Base-by-base conservation (phyloP, 208 protist species). In the Wallacemonas rigidus region DNA sequence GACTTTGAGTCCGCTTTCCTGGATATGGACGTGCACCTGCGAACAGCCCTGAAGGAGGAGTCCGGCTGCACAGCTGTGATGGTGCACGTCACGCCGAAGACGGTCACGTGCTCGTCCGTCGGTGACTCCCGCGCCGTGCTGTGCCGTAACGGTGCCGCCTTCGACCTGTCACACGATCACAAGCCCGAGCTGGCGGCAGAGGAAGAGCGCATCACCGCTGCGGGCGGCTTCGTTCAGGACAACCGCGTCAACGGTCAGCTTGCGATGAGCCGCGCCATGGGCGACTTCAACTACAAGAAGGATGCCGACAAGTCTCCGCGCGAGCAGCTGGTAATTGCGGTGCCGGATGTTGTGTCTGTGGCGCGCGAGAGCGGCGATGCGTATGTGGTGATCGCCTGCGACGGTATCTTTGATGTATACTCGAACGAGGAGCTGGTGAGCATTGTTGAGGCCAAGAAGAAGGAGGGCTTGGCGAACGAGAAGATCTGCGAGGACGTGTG, bases 231-330 rank as follows among this genome's bases (percentile, higher is more conserved):
- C 69, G 96, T 98, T 15, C 76, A 90, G 75, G 86, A 95, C 71
- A 95, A 96, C 74, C 92, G 97, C 62, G 96, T 98, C 14, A 97
- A 98, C 76, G 96, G 97, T 2, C 88, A 93, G 72, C 85, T 98
- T 39, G 97, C 95, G 48, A 95, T 98, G 81, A 96, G 89, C 60
- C 89, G 97, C 35, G 95, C 95, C 14, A 89, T 98, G 78, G 97
- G 97, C 36, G 97, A 98, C 79, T 97, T 97, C 67, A 63, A 64
- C 36, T 98, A 98, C 75, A 98, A 98, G 82, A 61, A 64, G 47
- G 79, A 91, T 68, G 64, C 70, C 26, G 73, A 83, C 5, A 70
- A 80, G 6, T 17, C 62, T 17, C 64, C 76, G 17, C 62, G 67
- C 48, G 76, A 95, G 70, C 94, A 98, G 79, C 79, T 86, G 0